Conservation (phyloP, 257 asterid species). For the Nicotiana benthamiana region DNA sequence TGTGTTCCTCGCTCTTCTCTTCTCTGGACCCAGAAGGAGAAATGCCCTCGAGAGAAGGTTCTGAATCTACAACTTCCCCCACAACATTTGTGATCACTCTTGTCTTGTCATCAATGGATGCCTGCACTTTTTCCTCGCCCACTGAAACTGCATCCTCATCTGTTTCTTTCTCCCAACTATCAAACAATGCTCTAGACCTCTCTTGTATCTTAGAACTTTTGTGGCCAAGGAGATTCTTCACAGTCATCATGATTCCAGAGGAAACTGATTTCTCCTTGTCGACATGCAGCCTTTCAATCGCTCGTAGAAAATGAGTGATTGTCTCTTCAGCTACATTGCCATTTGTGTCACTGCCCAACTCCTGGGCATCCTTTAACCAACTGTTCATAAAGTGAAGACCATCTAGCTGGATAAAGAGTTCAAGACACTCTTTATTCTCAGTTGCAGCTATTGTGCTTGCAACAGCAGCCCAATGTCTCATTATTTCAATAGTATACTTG, state of each 20-base stretch:
- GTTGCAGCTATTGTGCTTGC: slow-evolving; percentile 57
- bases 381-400: slow-evolving; percentile 40
- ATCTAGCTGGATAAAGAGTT: slow-evolving; percentile 56
- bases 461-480: slow-evolving; percentile 57
- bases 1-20: slow-evolving; percentile 16
- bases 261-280: slow-evolving; percentile 33
- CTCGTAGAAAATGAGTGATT: slow-evolving; percentile 40
- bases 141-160: slow-evolving; percentile 12
- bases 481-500: slow-evolving; percentile 33
- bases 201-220: slow-evolving; percentile 40
- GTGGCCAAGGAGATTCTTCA: slow-evolving; percentile 44
- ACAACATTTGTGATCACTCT: slow-evolving; percentile 11
- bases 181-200: slow-evolving; percentile 39
- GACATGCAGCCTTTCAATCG: slow-evolving; percentile 44
- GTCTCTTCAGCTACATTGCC: slow-evolving; percentile 40
- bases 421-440: slow-evolving; percentile 56
- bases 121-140: slow-evolving; percentile 18
- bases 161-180: slow-evolving; percentile 39
- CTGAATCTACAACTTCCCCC: slow-evolving; percentile 18
- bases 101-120: slow-evolving; percentile 19
- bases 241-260: slow-evolving; percentile 38
- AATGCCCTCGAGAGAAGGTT: slow-evolving; percentile 15
- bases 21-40: slow-evolving; percentile 18
- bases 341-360: slow-evolving; percentile 25
- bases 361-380: slow-evolving; percentile 58